Evolutionary conservation across 441 rosid genomes (phyloP), one percentile per base, ranked within the genome.

Genomic region (Dalechampia spathulata): DNA sequence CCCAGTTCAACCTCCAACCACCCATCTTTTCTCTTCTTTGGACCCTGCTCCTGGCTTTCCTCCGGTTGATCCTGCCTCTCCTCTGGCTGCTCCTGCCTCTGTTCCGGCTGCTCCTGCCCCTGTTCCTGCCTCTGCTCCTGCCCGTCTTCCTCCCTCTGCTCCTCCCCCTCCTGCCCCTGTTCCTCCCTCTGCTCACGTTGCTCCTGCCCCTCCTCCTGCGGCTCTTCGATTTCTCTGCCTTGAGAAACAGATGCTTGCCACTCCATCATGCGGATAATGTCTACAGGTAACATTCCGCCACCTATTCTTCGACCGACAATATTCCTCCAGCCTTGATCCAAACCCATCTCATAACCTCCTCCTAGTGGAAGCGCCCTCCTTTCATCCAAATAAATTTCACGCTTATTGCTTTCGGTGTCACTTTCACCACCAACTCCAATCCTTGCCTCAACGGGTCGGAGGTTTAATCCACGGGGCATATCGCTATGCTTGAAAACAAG

Each of bases 1-100:
- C 85, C 89, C 45, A 83, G 12, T 60, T 80, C 75, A 7, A 72
- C 60, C 70, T 76, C 86, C 20, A 62, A n/a, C 84, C 89, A 83
- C 39, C 70, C 77, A 34, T 83, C 89, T 25, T 0, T 37, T 47
- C 81, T 72, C 37, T 34, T 41, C 52, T 51, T 67, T 0, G 73
- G 69, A 22, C 27, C 38, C 13, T 2, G 1, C 5, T 38, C 10
- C n/a, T 15, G 38, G 11, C n/a, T n/a, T 30, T 30, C 8, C 34
- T 30, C 41, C 41, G 16, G 4, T 13, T 2, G 6, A 0, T 12
- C 41, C n/a, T 5, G 10, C 1, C 4, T 3, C 10, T 3, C 10
- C 16, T 12, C 10, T 2, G 12, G 15, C 25, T 38, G 1, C 11
- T 42, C 6, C 13, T 17, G 11, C 16, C 58, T 41, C 43, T 57